phyloP scores from a whole-genome alignment of 2,329 filamentous ascomycete species.

The Lachnellula willkommii region DNA sequence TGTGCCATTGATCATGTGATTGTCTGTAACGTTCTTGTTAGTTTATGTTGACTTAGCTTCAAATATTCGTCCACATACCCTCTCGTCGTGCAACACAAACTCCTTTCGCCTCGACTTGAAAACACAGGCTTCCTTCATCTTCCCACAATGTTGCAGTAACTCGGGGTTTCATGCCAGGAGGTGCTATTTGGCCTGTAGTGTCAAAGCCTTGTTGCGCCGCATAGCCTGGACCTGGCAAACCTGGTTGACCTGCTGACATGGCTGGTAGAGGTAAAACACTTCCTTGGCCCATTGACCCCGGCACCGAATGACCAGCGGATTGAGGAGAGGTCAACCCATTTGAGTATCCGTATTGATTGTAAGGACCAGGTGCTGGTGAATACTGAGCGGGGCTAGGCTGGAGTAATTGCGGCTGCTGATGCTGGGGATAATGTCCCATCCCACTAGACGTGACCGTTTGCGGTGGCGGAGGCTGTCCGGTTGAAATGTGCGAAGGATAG shows the following conservation, averaged over 20 bases:
- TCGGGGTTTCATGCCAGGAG: slow-evolving; percentile 89
- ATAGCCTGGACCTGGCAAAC: slow-evolving; percentile 43
- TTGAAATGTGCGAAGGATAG: slow-evolving; percentile 73
- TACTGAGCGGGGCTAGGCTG: slow-evolving; percentile 70
- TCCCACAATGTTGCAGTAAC: slow-evolving; percentile 98
- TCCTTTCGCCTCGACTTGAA: slow-evolving; percentile 92
- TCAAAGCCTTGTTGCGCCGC: slow-evolving; percentile 57
- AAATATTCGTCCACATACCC: slow-evolving; percentile 51
- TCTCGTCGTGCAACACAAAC: slow-evolving; percentile 93
- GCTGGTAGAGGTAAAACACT: slow-evolving; percentile 65
- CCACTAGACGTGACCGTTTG: slow-evolving; percentile 70
- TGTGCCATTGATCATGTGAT: slow-evolving; percentile 99
- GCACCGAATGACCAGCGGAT: slow-evolving; percentile 59
- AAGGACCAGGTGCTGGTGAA: slow-evolving; percentile 48
- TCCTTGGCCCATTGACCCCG: slow-evolving; percentile 63
- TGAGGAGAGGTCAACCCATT: slow-evolving; percentile 80
- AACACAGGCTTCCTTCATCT: slow-evolving; percentile 95
- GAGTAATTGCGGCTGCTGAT: slow-evolving; percentile 66
- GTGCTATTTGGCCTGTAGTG: slow-evolving; percentile 85
- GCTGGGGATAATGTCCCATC: slow-evolving; percentile 72
- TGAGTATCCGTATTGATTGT: slow-evolving; percentile 67
- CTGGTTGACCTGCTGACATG: slow-evolving; percentile 42
- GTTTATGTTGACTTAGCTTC: background rate
- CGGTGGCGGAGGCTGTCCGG: slow-evolving; percentile 67
- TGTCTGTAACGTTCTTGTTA: slow-evolving; percentile 53